phyloP scores from a whole-genome alignment of 2,329 filamentous ascomycete species.

The Monilinia aucupariae region DNA sequence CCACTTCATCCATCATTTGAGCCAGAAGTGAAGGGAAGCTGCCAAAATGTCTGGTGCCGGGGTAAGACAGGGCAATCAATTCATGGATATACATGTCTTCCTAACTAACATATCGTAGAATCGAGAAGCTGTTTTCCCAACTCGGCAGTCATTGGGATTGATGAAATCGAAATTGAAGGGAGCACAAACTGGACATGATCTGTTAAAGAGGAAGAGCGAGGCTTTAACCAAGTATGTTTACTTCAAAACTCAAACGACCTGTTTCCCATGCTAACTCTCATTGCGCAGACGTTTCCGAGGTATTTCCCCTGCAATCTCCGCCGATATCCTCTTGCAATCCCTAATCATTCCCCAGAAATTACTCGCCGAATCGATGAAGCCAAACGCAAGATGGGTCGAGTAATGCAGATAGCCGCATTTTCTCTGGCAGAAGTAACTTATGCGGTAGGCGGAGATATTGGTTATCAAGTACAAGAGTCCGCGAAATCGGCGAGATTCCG shows the following conservation, averaged over 20 bases:
- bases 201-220: constrained; percentile 97
- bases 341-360: constrained; percentile 62
- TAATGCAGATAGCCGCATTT: constrained; percentile 99
- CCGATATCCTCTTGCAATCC: not conserved
- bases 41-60: constrained; percentile 49
- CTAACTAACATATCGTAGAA: constrained; percentile 52
- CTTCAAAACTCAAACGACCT: constrained; percentile 11
- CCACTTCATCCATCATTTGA: not conserved
- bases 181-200: constrained; percentile 82
- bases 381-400: constrained; percentile 97
- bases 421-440: constrained; percentile 97
- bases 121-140: constrained; percentile 94
- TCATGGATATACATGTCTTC: constrained; percentile 9
- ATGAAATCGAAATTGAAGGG: constrained; percentile 99
- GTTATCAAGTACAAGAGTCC: constrained; percentile 95
- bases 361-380: constrained; percentile 96
- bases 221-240: constrained; percentile 81
- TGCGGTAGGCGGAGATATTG: constrained; percentile 90
- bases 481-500: constrained; percentile 90
- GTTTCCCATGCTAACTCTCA: constrained; percentile 26
- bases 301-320: constrained; percentile 39
- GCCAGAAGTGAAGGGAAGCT: not conserved
- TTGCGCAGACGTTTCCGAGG: constrained; percentile 74
- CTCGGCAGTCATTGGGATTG: constrained; percentile 88
- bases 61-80: constrained; percentile 35